Conservation (phyloP, 139 green algal species). For the Tetradesmus obliquus region DNA sequence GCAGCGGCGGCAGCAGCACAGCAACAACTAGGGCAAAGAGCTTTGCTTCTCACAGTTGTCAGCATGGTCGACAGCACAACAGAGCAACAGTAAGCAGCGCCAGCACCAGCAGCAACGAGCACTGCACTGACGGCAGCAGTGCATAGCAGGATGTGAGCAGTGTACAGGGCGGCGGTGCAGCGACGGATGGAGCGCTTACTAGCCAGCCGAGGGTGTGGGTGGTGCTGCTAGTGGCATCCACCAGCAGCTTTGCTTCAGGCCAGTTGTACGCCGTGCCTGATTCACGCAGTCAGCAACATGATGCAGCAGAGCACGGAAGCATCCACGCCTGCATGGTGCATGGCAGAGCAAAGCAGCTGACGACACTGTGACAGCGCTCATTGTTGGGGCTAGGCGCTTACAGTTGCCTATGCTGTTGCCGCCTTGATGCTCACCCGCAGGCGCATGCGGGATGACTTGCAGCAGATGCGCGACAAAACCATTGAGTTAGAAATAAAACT, state of each 20-base stretch:
- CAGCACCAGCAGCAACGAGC: background rate
- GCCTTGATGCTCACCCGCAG: conserved; percentile 40
- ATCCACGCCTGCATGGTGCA: background rate
- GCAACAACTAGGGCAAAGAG: background rate
- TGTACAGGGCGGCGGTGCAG: too few relatives aligned
- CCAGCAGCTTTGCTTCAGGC: too few relatives aligned
- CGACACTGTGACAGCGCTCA: too few relatives aligned
- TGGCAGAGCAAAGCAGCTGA: too few relatives aligned
- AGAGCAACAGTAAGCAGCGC: background rate
- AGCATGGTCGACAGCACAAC: background rate
- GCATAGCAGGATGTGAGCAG: too few relatives aligned
- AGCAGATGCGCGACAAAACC: conserved; percentile 84
- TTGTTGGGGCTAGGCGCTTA: background rate
- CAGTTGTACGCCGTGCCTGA: background rate
- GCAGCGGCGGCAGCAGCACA: background rate
- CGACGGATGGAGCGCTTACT: too few relatives aligned
- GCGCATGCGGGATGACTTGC: conserved; percentile 91
- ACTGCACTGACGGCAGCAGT: background rate
- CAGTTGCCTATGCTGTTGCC: background rate
- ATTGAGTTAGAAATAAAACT: conserved; percentile 90
- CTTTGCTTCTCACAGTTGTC: background rate
- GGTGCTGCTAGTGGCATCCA: too few relatives aligned
- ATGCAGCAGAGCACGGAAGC: background rate
- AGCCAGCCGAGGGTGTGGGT: too few relatives aligned
- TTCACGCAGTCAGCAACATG: too few relatives aligned